Base-by-base conservation (phyloP, 176 grass and related monocot genomes). In the Pharus latifolius region DNA sequence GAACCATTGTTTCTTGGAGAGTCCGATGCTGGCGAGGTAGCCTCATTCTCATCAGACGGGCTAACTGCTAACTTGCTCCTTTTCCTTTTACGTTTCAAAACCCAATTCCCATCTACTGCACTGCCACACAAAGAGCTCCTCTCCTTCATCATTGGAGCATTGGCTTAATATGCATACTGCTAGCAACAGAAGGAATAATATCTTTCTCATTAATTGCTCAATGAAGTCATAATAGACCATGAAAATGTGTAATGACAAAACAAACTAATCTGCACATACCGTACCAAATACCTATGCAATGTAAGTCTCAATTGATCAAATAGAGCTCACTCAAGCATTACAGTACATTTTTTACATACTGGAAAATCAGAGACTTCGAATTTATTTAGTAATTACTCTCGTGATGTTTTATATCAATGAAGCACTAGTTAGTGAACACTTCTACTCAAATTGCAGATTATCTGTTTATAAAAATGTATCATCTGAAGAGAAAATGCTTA, bases 71-170 rank as follows among this genome's bases (percentile, higher is more conserved):
- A 78, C 63, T 80, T 70, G 65, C 83, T 88, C 48, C 85, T 85
- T 82, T 91, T 99, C 35, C 95, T 90, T 81, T 94, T 99, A 25
- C 86, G 83, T 83, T 94, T 99, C 48, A 82, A 77, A 72, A 85
- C 75, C 89, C 83, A 91, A 77, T 83, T 88, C 64, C 85, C 75
- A 71, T 83, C 90, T 30, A 77, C 81, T 34, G 85, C 74, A 58
- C 75, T 91, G 60, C 91, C 87, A 48, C 82, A 84, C 70, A 90
- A 86, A 76, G 87, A 90, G 30, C 69, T 91, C 37, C 83, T 75
- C 80, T 88, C 87, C 69, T 86, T 99, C 90, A 99, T 99, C n/a
- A 37, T 92, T 56, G 15, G 35, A 66, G n/a, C 65, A 69, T 73
- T 18, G 27, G 16, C 3, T 30, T 69, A 44, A 82, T 67, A 67